Percentiles rank a stretch among this genome's conserved stretches.
Evolutionary conservation across 2,329 filamentous ascomycete genomes (phyloP).

Genomic region (Ceratocystis smalleyi): DNA sequence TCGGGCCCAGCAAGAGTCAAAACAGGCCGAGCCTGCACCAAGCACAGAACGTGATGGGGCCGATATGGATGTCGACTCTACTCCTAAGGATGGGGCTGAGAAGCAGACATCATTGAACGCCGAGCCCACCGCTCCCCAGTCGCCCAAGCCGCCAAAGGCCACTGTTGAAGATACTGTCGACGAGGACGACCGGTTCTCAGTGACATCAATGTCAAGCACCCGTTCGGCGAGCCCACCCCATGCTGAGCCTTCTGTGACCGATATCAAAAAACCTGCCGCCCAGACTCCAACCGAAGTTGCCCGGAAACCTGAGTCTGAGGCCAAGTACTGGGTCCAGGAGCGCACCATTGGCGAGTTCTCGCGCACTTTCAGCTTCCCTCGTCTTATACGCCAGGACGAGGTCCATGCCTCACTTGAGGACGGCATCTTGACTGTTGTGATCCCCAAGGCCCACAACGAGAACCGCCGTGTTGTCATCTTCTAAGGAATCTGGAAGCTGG

Average conservation of each 20-base stretch:
- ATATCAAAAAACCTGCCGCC: constrained; percentile 20
- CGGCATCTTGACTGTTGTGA: constrained; percentile 46
- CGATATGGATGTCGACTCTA: constrained; percentile 27
- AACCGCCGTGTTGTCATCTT: constrained; percentile 39
- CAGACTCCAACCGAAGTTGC: constrained; percentile 31
- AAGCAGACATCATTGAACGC: background rate
- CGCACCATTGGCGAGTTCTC: constrained; percentile 52
- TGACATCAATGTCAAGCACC: constrained; percentile 18
- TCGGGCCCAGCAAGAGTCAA: background rate
- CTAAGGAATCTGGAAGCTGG: constrained; percentile 23
- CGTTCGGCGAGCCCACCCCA: constrained; percentile 19
- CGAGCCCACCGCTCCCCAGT: constrained; percentile 18
- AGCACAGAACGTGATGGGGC: constrained; percentile 30
- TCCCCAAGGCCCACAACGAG: constrained; percentile 50
- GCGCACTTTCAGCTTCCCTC: constrained; percentile 52
- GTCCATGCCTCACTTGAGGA: constrained; percentile 50
- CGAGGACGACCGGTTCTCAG: constrained; percentile 20
- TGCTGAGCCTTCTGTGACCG: constrained; percentile 18
- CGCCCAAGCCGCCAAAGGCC: constrained; percentile 35
- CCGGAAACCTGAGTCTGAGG: constrained; percentile 21
- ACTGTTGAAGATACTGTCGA: constrained; percentile 46
- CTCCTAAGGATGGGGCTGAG: constrained; percentile 23
- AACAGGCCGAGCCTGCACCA: constrained; percentile 22
- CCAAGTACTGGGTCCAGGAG: constrained; percentile 58
- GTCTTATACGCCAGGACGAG: constrained; percentile 43